These are phyloP conservation scores for Grigorovia transvaalensis DNA, from an alignment of 805 yeast genomes.

Conservation along the genomic window DNA sequence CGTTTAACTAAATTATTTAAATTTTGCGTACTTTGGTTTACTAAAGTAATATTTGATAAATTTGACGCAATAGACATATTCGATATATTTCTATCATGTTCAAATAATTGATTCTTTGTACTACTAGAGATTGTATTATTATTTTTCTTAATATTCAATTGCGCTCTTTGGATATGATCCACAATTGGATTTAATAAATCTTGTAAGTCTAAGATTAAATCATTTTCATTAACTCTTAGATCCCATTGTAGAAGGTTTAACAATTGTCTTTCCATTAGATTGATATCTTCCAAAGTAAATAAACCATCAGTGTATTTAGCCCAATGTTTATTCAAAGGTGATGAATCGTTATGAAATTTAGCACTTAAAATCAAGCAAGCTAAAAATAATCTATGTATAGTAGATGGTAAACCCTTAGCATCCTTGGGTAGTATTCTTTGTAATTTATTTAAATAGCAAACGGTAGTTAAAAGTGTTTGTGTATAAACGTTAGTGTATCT, in stretches of 20 bases:
- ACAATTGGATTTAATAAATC: slow-evolving; percentile 72
- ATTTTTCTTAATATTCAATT: slow-evolving; percentile 15
- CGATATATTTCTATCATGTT: neutral
- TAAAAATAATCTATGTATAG: slow-evolving; percentile 66
- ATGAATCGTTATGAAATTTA: slow-evolving; percentile 66
- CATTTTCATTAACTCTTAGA: slow-evolving; percentile 53
- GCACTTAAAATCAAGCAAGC: slow-evolving; percentile 66
- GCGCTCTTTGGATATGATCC: slow-evolving; percentile 29
- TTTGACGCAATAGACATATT: slow-evolving; percentile 9
- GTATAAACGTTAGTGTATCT: slow-evolving; percentile 72
- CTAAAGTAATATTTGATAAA: slow-evolving; percentile 11
- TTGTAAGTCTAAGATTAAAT: slow-evolving; percentile 54
- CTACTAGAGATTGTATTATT: slow-evolving; percentile 8
- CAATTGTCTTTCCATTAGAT: slow-evolving; percentile 72
- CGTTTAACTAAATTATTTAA: neutral
- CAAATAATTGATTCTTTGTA: neutral
- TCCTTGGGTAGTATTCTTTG: slow-evolving; percentile 53
- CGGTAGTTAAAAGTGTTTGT: slow-evolving; percentile 64
- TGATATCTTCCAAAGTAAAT: slow-evolving; percentile 56
- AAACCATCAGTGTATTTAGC: slow-evolving; percentile 67
- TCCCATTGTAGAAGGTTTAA: slow-evolving; percentile 64
- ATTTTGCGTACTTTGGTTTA: neutral
- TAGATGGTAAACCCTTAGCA: slow-evolving; percentile 69
- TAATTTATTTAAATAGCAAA: slow-evolving; percentile 55
- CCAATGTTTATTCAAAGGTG: slow-evolving; percentile 75